Conservation (phyloP, 2,329 filamentous ascomycete species). For the Ceratocystis colombiana region DNA sequence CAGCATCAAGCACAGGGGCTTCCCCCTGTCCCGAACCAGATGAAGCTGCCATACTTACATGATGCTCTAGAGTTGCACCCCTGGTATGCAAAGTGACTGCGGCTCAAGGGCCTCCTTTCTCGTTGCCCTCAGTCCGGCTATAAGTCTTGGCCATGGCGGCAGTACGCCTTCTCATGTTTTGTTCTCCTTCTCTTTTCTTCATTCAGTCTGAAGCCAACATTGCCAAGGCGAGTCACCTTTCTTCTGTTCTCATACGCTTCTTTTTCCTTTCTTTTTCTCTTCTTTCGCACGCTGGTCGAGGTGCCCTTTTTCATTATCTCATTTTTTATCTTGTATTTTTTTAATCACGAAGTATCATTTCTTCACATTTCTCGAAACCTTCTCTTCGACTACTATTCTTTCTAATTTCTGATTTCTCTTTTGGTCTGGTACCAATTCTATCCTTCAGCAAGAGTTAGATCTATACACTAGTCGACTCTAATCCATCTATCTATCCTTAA, state of each 20-base stretch:
- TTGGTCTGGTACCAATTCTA: slow-evolving; percentile 43
- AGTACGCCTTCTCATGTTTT: slow-evolving; percentile 15
- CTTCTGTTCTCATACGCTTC: slow-evolving; percentile 18
- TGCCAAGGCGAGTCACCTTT: slow-evolving; percentile 23
- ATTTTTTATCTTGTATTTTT: slow-evolving; percentile 7
- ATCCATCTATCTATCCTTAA: slow-evolving; percentile 17
- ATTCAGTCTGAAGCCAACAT: slow-evolving; percentile 23
- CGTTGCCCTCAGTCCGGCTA: slow-evolving; percentile 3
- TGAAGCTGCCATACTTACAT: slow-evolving; percentile 19
- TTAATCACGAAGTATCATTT: slow-evolving; percentile 1
- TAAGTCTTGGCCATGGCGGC: slow-evolving; percentile 22
- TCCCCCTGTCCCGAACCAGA: background rate
- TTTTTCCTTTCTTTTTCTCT: slow-evolving; percentile 22
- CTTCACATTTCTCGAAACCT: background rate
- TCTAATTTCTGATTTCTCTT: slow-evolving; percentile 30
- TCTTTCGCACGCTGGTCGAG: slow-evolving; percentile 25
- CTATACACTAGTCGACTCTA: slow-evolving; percentile 26
- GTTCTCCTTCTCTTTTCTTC: slow-evolving; percentile 19
- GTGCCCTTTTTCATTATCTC: slow-evolving; percentile 21
- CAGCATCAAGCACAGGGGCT: slow-evolving; percentile 15
- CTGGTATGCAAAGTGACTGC: slow-evolving; percentile 13
- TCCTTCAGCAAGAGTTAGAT: slow-evolving; percentile 22
- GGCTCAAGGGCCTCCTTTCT: background rate
- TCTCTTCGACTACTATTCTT: slow-evolving; percentile 23
- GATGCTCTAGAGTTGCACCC: background rate